Base-by-base conservation (phyloP, 495 filamentous ascomycete species). In the Beverwykella pulmonaria region DNA sequence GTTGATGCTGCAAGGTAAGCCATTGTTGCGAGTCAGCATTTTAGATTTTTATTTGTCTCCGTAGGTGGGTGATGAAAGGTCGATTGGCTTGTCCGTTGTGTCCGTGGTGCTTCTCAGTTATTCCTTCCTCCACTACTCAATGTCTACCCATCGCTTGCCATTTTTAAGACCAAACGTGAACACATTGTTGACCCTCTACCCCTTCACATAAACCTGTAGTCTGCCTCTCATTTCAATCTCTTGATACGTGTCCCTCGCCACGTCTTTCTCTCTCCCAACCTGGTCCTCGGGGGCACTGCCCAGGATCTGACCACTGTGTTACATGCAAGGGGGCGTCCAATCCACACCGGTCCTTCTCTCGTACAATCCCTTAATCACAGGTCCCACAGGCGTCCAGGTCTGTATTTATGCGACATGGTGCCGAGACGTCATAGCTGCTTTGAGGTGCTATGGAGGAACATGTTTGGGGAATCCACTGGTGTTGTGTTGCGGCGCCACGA, bases 1-100 rank as follows among this genome's bases (percentile, higher is more conserved):
- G 1, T 52, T 27, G 26, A 5, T 39, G 46, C 53, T 66, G 63
- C 63, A 66, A 66, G 55, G 63, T 27, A 30, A 58, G 53, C 61
- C 61, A 48, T 32, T 7, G 61, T 58, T 65, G 61, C 61, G 9
- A 54, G 53, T 65, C 32, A 27, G 49, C 30, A 20, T 54, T 30
- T 50, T 36, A 23, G 41, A 48, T 48, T 39, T 49, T 17, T 14
- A 26, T 32, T 19, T 58, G 22, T 50, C 29, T 26, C 39, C 29
- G 23, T 5, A 61, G 19, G 23, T 49, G 3, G 9, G 17, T n/a
- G 22, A 22, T 55, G n/a, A n/a, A n/a, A n/a, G 30, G 9, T 55
- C 14, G 53, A 27, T 12, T 34, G 5, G 30, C 4, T 34, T 4
- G 12, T 34, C 12, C 30, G 30, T 34, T 34, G 30, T 12, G 30